phyloP scores from a whole-genome alignment of 495 filamentous ascomycete species.

The Aspergillus biplanus region DNA sequence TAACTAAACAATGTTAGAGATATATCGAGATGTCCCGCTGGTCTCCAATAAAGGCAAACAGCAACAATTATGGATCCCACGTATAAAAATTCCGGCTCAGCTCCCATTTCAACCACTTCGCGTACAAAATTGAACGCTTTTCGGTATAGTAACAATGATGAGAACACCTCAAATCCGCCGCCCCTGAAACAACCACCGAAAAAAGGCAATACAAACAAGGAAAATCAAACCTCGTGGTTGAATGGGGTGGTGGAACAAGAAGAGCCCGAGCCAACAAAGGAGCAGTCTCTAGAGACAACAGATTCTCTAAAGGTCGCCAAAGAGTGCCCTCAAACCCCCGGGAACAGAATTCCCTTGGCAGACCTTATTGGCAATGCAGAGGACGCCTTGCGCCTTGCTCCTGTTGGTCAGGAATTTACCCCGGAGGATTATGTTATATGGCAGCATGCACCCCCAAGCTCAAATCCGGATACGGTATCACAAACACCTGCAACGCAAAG shows the following conservation, averaged over 20 bases:
- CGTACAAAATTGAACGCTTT: conserved; percentile 64
- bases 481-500: conserved; percentile 55
- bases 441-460: conserved; percentile 59
- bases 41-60: conserved; percentile 10
- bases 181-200: conserved; percentile 30
- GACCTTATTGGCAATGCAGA: conserved; percentile 80
- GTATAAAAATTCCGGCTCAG: conserved; percentile 32
- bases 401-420: conserved; percentile 49
- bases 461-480: conserved; percentile 40
- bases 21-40: conserved; percentile 24
- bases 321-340: conserved; percentile 72
- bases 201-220: conserved; percentile 38
- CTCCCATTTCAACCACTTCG: conserved; percentile 55
- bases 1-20: neutral
- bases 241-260: conserved; percentile 44
- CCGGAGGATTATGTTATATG: conserved; percentile 77
- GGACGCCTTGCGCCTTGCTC: conserved; percentile 47
- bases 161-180: conserved; percentile 35
- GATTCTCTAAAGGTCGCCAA: conserved; percentile 39
- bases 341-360: conserved; percentile 71
- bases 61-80: conserved; percentile 26
- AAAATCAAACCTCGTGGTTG: conserved; percentile 45
- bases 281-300: conserved; percentile 32
- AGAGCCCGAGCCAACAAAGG: conserved; percentile 28
- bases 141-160: conserved; percentile 45